Percentiles rank a stretch among this genome's conserved stretches.
Conservation (phyloP, 129 eudicot species). For the Solidago caesia region DNA sequence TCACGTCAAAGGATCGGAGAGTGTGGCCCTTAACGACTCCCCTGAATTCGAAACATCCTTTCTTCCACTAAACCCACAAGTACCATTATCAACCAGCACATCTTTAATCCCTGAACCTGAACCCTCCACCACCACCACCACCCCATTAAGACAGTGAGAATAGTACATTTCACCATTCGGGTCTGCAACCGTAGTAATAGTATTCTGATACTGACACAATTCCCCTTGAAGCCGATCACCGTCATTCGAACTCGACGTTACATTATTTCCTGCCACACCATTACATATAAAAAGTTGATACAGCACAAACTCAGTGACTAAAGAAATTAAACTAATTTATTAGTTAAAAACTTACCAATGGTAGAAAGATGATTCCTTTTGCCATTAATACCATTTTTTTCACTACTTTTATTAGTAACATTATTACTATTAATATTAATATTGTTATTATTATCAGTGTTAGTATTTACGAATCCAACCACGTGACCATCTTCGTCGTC, state of each 20-base stretch:
- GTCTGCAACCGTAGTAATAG: conserved; percentile 52
- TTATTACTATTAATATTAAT: conserved; percentile 11
- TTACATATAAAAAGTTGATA: too few species aligned
- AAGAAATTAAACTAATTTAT: too few species aligned
- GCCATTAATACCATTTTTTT: conserved; percentile 23
- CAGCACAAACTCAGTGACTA: too few species aligned
- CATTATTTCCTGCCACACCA: conserved; percentile 35
- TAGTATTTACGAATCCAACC: conserved; percentile 34
- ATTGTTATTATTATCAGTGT: conserved; percentile 11
- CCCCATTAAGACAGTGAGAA: conserved; percentile 49
- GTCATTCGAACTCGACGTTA: conserved; percentile 34
- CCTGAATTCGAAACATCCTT: conserved; percentile 55
- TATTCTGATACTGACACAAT: conserved; percentile 41
- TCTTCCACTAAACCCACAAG: conserved; percentile 67
- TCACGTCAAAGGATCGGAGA: conserved; percentile 87
- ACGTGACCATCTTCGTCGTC: conserved; percentile 32
- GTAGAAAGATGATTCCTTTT: conserved; percentile 36
- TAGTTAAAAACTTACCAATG: conserved; percentile 32
- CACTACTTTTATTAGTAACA: conserved; percentile 25
- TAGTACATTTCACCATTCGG: conserved; percentile 58
- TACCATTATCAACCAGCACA: conserved; percentile 49
- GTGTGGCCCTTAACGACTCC: conserved; percentile 65
- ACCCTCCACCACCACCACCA: conserved; percentile 56
- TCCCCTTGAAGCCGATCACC: conserved; percentile 36
- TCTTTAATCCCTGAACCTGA: conserved; percentile 62